These are phyloP conservation scores for Cynara cardunculus DNA, from an alignment of 129 eudicot genomes.

Conservation along the genomic window DNA sequence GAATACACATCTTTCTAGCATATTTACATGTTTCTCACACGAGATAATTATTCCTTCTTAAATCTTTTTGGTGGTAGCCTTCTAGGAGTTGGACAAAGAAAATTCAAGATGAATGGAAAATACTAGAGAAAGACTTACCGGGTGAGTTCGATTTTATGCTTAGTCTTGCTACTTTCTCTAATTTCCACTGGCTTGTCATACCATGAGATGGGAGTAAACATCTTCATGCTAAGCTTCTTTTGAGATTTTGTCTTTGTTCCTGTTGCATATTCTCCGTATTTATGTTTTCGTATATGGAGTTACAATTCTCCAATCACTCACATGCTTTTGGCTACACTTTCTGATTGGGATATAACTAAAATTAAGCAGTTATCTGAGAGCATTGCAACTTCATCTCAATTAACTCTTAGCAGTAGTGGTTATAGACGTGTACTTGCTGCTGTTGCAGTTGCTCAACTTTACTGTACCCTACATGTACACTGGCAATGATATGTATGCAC, in stretches of 20 bases:
- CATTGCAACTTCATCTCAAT: too few relatives aligned
- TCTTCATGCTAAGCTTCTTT: neutral
- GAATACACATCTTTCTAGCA: neutral
- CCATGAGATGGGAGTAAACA: neutral
- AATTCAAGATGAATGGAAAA: slow-evolving; percentile 59
- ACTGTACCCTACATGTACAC: too few relatives aligned
- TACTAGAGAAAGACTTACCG: slow-evolving; percentile 51
- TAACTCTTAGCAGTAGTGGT: neutral
- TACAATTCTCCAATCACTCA: neutral
- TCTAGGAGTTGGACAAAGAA: slow-evolving; percentile 44
- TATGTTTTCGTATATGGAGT: neutral
- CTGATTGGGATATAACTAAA: neutral
- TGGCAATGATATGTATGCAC: too few relatives aligned
- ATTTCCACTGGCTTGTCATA: too few relatives aligned
- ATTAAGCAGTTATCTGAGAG: neutral
- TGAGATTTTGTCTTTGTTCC: neutral
- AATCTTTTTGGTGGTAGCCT: slow-evolving; percentile 29
- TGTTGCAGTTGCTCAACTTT: too few relatives aligned
- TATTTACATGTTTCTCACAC: neutral
- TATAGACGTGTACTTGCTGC: neutral
- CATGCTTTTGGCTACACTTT: neutral
- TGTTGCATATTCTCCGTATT: neutral
- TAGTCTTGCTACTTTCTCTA: too few relatives aligned
- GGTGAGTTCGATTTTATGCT: slow-evolving; percentile 31
- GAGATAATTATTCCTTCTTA: neutral